These are phyloP conservation scores for Blastobotrys arbuscula DNA, from an alignment of 1,139 yeast genomes.

Conservation along the genomic window DNA sequence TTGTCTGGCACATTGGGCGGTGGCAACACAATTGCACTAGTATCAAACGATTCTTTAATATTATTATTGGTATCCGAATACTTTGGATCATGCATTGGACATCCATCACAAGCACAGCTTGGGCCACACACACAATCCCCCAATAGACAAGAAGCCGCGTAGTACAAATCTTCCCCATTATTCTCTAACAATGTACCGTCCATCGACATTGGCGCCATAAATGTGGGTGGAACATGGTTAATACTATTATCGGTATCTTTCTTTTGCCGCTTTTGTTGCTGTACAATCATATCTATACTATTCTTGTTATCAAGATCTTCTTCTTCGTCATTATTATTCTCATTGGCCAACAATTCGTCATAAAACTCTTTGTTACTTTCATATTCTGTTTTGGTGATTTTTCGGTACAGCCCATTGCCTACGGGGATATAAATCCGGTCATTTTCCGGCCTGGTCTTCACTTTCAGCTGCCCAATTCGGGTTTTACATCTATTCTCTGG, in stretches of 20 bases:
- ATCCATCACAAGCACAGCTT: constrained; percentile 34
- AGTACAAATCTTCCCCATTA: constrained; percentile 25
- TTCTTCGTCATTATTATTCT: neutral
- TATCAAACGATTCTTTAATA: neutral
- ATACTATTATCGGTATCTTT: neutral
- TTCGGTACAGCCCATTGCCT: constrained; percentile 33
- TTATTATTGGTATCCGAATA: neutral
- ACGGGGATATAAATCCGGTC: constrained; percentile 32
- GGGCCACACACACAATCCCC: constrained; percentile 39
- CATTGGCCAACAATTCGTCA: neutral
- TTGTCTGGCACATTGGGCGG: constrained; percentile 8
- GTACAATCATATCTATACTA: neutral
- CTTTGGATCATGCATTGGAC: constrained; percentile 32
- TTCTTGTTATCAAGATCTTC: neutral
- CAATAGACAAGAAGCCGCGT: constrained; percentile 36
- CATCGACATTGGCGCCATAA: constrained; percentile 35
- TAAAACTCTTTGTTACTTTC: constrained; percentile 13
- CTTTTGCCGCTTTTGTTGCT: neutral
- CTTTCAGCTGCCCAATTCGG: constrained; percentile 11
- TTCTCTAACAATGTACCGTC: constrained; percentile 22
- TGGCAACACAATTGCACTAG: constrained; percentile 4
- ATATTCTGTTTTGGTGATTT: constrained; percentile 13
- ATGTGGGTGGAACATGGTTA: constrained; percentile 21
- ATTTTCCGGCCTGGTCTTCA: constrained; percentile 15
- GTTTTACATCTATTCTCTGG: neutral